These are phyloP conservation scores for Leucaena leucocephala DNA, from an alignment of 306 rosid species.

Conservation along the genomic window DNA sequence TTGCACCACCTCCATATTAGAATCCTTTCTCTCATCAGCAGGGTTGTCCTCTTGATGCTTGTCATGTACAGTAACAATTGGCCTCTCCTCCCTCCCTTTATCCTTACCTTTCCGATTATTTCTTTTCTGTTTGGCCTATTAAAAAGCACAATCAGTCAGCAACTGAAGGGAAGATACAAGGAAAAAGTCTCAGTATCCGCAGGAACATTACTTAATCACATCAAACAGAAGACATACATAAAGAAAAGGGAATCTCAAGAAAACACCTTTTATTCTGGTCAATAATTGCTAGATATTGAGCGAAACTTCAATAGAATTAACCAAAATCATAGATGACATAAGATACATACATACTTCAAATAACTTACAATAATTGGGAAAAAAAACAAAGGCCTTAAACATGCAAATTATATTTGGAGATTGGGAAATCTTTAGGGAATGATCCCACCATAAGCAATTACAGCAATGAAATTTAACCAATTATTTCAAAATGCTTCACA, in stretches of 20 bases:
- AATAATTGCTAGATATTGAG: not conserved
- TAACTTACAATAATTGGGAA: not conserved
- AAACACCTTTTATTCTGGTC: not conserved
- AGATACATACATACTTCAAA: not conserved
- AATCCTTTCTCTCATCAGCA: conserved; percentile 54
- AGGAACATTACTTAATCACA: conserved; percentile 13
- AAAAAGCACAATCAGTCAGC: conserved; percentile 18
- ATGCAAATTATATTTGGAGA: conserved; percentile 1
- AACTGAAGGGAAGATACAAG: conserved; percentile 16
- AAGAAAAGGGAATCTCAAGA: conserved; percentile 26
- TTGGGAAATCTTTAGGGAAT: conserved; percentile 1
- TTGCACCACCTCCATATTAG: conserved; percentile 56
- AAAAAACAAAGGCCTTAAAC: conserved; percentile 19
- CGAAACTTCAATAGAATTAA: not conserved
- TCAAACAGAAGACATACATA: conserved; percentile 15
- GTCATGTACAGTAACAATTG: conserved; percentile 44
- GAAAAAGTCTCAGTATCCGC: conserved; percentile 3
- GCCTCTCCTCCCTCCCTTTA: conserved; percentile 79
- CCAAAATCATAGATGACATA: not conserved
- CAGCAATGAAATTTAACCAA: not conserved
- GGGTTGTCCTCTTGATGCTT: conserved; percentile 51
- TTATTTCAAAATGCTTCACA: not conserved
- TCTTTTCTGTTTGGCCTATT: conserved; percentile 89
- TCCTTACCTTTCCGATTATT: conserved; percentile 87
- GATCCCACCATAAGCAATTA: conserved; percentile 29